Evolutionary conservation across 1,284 basidiomycete genomes (phyloP).

Genomic region (Peniophora sp.): DNA sequence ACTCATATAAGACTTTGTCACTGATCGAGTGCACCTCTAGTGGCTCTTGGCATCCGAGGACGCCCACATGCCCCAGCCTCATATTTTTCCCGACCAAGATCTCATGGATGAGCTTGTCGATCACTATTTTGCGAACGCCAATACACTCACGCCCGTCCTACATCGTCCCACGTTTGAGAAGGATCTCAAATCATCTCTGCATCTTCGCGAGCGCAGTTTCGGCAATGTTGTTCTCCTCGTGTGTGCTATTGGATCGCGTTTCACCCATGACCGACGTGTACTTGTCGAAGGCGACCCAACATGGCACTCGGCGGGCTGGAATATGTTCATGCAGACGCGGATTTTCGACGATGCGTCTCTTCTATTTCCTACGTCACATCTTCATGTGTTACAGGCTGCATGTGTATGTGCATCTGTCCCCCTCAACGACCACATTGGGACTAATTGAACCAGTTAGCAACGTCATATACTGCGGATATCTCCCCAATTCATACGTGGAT

Average conservation of each 20-base stretch:
- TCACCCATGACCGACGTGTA: slow-evolving; percentile 58
- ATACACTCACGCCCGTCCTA: slow-evolving; percentile 61
- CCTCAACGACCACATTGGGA: slow-evolving; percentile 31
- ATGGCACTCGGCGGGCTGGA: slow-evolving; percentile 62
- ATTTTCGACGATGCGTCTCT: slow-evolving; percentile 26
- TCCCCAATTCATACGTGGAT: slow-evolving; percentile 26
- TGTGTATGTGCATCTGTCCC: slow-evolving; percentile 36
- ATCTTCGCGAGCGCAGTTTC: slow-evolving; percentile 54
- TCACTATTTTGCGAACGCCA: slow-evolving; percentile 58
- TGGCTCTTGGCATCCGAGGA: neutral
- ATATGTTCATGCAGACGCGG: slow-evolving; percentile 59
- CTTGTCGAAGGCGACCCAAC: slow-evolving; percentile 38
- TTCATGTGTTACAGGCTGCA: slow-evolving; percentile 20
- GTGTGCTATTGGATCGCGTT: slow-evolving; percentile 66
- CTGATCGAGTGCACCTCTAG: neutral
- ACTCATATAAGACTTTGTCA: neutral
- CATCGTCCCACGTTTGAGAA: slow-evolving; percentile 69
- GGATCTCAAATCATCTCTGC: slow-evolving; percentile 43
- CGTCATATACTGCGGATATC: neutral
- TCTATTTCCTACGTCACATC: neutral
- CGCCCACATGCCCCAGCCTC: slow-evolving; percentile 14
- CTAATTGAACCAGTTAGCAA: slow-evolving; percentile 8
- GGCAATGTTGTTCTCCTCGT: slow-evolving; percentile 64
- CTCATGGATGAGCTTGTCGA: slow-evolving; percentile 55
- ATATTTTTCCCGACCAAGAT: slow-evolving; percentile 51